These are phyloP conservation scores for Ascochyta fabae DNA, from an alignment of 2,329 filamentous ascomycete species.

Conservation along the genomic window DNA sequence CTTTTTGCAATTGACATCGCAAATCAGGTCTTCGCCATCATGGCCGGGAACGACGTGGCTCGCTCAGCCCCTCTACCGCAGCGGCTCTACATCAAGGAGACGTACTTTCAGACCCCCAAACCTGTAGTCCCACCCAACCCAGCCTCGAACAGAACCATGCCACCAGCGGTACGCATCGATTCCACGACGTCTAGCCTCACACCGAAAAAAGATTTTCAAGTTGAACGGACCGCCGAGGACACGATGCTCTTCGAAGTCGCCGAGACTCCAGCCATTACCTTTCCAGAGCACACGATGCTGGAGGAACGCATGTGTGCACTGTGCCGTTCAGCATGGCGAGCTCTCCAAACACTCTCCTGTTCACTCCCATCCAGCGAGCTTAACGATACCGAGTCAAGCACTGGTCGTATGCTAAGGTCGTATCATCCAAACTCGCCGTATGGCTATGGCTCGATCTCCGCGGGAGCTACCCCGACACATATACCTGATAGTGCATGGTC, in stretches of 20 bases:
- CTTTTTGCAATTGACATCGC: neutral
- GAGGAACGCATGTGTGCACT: neutral
- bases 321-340: neutral
- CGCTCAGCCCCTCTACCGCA: neutral
- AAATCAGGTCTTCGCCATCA: neutral
- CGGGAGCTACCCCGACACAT: neutral
- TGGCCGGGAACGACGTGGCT: neutral
- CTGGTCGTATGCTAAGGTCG: neutral
- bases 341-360: neutral
- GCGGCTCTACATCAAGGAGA: neutral
- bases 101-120: neutral
- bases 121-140: neutral
- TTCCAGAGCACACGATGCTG: neutral
- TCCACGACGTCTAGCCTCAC: neutral
- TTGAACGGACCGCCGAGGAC: neutral
- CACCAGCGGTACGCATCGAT: neutral
- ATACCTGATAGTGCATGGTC: neutral
- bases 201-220: neutral
- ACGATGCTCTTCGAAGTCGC: neutral
- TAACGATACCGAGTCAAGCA: neutral
- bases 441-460: neutral
- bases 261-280: neutral
- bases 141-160: neutral
- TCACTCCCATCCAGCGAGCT: conserved; percentile 1
- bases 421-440: neutral